Evolutionary conservation across 768 basidiomycete species (phyloP), one percentile per base, ranked within the genome.

Genomic region (Mycena kentingensis): DNA sequence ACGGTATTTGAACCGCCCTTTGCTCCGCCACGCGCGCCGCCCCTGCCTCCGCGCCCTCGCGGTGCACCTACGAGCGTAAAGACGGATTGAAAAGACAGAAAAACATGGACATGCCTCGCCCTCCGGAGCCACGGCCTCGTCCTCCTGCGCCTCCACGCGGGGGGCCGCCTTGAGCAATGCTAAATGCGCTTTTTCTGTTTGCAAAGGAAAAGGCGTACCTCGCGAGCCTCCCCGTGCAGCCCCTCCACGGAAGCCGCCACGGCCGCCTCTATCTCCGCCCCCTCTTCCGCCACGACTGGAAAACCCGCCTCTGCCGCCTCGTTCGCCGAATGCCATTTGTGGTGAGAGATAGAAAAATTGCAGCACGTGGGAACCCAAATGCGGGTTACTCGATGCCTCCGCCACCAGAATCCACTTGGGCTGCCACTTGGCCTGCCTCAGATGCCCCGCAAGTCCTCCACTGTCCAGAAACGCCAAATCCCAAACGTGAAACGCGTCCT

Each of bases 1-100:
- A 96, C 84, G 46, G 93, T 93, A 61, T 89, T 93, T 31, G 93
- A 75, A 2, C 93, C 93, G 21, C 94, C 94, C 59, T 71, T 80
- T 3, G 81, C 85, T 11, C 92, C 91, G 3, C 89, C 85, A 12
- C 84, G 69, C 11, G 80, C 85, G 5, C 87, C 85, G 1, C 85
- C 67, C 13, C 81, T 72, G n/a, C 82, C 81, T 5, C 80, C 74
- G 2, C 76, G 69, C 7, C 74, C 71, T 43, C 78, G 73, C 15
- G 65, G 70, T 50, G 67, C 69, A 51, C 68, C 67, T 61, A 45
- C 11, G 60, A 36, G 45, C 21, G 61, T 16, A 37, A 57, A 24
- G 46, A 51, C 37, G 52, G 58, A 42, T 46, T 31, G 5, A 60
- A 49, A 25, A 25, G 43, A 39, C 49, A 41, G 49, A 43, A 49